Conservation (phyloP, 2,329 filamentous ascomycete genomes). For the Stemphylium beticola region DNA sequence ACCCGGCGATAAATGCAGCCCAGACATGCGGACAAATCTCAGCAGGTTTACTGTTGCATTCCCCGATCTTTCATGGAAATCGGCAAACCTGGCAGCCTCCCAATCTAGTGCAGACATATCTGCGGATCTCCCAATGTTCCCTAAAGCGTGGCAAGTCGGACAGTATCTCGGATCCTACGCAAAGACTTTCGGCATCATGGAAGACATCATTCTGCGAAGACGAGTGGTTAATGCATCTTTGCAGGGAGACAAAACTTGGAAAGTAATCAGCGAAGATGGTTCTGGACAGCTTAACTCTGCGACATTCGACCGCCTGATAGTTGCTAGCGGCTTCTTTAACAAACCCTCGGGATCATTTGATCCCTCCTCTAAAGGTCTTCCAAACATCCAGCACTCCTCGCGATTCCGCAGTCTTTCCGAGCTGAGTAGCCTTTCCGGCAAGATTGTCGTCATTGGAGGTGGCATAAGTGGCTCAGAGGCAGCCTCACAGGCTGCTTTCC, state of each 20-base stretch:
- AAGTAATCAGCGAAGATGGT: slow-evolving; percentile 19
- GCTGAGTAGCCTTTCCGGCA: slow-evolving; percentile 51
- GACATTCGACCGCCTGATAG: slow-evolving; percentile 72
- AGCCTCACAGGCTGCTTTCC: slow-evolving; percentile 72
- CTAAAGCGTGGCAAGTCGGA: slow-evolving; percentile 78
- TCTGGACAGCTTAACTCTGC: slow-evolving; percentile 17
- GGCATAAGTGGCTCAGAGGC: slow-evolving; percentile 85
- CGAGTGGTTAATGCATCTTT: slow-evolving; percentile 41
- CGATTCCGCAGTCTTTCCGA: slow-evolving; percentile 31
- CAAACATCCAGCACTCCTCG: slow-evolving; percentile 38
- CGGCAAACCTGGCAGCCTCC: slow-evolving; percentile 48
- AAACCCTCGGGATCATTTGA: slow-evolving; percentile 33
- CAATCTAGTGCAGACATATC: slow-evolving; percentile 10
- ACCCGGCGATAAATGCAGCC: slow-evolving; percentile 68
- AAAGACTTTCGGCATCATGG: slow-evolving; percentile 60
- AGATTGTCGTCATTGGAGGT: slow-evolving; percentile 76
- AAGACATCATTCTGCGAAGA: slow-evolving; percentile 58
- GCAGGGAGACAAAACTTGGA: slow-evolving; percentile 27
- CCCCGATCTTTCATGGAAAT: slow-evolving; percentile 72
- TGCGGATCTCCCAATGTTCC: slow-evolving; percentile 65
- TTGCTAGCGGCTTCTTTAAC: slow-evolving; percentile 78
- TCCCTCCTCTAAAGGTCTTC: slow-evolving; percentile 3
- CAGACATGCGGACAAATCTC: slow-evolving; percentile 68
- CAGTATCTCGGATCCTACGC: slow-evolving; percentile 72
- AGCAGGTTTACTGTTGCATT: slow-evolving; percentile 73